Percentiles rank a stretch among this genome's conserved stretches.
Evolutionary conservation across 2,329 filamentous ascomycete species (phyloP).

Genomic region (Phialocephala subalpina): DNA sequence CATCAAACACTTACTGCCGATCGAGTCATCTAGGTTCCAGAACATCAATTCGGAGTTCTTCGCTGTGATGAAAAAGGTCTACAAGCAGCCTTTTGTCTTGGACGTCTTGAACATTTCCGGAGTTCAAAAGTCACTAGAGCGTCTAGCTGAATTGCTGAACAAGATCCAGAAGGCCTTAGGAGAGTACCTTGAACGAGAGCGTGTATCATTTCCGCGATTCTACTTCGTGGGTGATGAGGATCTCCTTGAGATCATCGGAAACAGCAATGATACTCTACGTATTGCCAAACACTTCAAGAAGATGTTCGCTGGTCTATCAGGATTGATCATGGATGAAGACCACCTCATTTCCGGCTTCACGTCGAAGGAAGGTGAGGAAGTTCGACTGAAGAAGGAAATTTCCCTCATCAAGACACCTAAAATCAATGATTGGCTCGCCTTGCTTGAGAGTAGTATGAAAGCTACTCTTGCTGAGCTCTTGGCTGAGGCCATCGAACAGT

Average conservation of each 20-base stretch:
- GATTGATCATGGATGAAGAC: constrained; percentile 90
- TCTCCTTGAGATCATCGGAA: constrained; percentile 97
- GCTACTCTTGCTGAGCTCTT: constrained; percentile 89
- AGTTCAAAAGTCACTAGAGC: constrained; percentile 94
- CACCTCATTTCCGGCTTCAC: constrained; percentile 89
- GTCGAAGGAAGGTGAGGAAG: constrained; percentile 92
- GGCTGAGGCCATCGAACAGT: constrained; percentile 84
- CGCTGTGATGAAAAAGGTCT: constrained; percentile 99
- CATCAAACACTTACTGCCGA: constrained; percentile 96
- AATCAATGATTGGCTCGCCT: constrained; percentile 98
- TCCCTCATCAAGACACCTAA: constrained; percentile 92
- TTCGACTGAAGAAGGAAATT: constrained; percentile 88
- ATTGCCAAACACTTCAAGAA: constrained; percentile 99
- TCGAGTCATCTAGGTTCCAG: constrained; percentile 95
- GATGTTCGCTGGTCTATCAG: constrained; percentile 98
- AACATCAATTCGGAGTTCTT: constrained; percentile 99
- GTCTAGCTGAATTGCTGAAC: constrained; percentile 94
- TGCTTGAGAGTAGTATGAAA: constrained; percentile 94
- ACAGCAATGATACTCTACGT: constrained; percentile 95
- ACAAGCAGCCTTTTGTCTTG: constrained; percentile 93
- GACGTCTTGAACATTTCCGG: constrained; percentile 96
- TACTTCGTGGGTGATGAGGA: constrained; percentile 99
- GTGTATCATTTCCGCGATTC: constrained; percentile 96
- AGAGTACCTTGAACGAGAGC: constrained; percentile 97
- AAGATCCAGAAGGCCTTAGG: constrained; percentile 99